phyloP scores from a whole-genome alignment of 768 basidiomycete species.

The Boletus patriciae region DNA sequence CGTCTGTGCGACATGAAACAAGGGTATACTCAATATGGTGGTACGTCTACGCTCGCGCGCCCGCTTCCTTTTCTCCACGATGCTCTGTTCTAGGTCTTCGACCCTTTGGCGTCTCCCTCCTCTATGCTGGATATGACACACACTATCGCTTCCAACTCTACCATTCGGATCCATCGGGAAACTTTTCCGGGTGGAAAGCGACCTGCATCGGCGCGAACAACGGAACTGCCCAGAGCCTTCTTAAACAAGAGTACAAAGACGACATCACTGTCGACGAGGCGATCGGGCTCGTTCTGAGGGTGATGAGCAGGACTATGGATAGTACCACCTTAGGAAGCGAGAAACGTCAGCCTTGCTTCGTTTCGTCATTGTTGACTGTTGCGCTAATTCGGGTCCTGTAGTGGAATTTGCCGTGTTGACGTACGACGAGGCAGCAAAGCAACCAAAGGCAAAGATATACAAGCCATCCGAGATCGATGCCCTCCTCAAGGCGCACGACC shows the following conservation, averaged over 20 bases:
- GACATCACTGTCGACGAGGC: slow-evolving; percentile 90
- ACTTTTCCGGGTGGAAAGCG: slow-evolving; percentile 98
- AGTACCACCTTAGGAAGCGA: slow-evolving; percentile 95
- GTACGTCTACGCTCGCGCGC: slow-evolving; percentile 40
- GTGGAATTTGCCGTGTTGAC: slow-evolving; percentile 97
- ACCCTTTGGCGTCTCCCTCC: slow-evolving; percentile 95
- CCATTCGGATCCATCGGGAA: slow-evolving; percentile 97
- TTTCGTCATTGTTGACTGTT: slow-evolving; percentile 30
- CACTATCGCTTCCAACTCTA: slow-evolving; percentile 97
- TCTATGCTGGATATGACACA: slow-evolving; percentile 96
- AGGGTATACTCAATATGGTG: slow-evolving; percentile 96
- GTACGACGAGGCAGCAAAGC: slow-evolving; percentile 70
- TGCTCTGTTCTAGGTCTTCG: slow-evolving; percentile 63
- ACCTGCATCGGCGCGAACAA: slow-evolving; percentile 99
- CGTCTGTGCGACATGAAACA: slow-evolving; percentile 96
- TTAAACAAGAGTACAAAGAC: slow-evolving; percentile 99
- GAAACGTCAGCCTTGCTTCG: slow-evolving; percentile 92
- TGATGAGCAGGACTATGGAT: slow-evolving; percentile 99
- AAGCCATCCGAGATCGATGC: slow-evolving; percentile 85
- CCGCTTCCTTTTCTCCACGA: not conserved
- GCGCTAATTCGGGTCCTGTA: slow-evolving; percentile 31
- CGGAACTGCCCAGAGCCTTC: slow-evolving; percentile 88
- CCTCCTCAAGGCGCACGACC: slow-evolving; percentile 70
- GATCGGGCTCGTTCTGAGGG: slow-evolving; percentile 84
- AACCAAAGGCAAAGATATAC: slow-evolving; percentile 91